Evolutionary conservation across 306 rosid species (phyloP), one percentile per base, ranked within the genome.

Genomic region (Medicago lupulina): DNA sequence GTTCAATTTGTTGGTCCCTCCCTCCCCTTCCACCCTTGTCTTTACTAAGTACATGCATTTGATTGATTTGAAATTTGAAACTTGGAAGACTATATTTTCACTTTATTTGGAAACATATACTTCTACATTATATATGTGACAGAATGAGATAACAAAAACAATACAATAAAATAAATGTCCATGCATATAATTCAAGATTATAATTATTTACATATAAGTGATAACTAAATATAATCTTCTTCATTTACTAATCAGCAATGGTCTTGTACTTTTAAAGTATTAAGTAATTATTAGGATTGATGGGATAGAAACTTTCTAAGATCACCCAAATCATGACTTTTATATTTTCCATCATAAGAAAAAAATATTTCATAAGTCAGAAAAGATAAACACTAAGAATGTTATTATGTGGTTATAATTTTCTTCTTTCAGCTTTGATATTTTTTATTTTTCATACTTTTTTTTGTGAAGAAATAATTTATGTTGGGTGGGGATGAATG

Each of bases 1-100:
- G 84, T 83, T 83, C 84, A 75, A 76, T 58, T 71, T 80, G 81
- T 71, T 80, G 84, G 84, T 39, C 87, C 79, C 87, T 46, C 84
- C 76, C 84, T 75, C 31, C 46, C 40, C 41, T 75, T 75, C 51
- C 57, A 50, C 49, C 80, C 6, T 39, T 61, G 54, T 46, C 80
- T 61, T 79, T 71, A 51, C 58, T 7, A 49, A 15, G 3, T 17
- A 9, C 8, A n/a, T 40, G 49, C 59, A 50, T 63, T 55, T 66
- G 38, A 34, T 5, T 34, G 38, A 34, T 47, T 50, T 51, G 40
- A 72, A 39, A 57, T 23, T 13, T 60, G 15, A 75, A 46, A 74
- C 39, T 64, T 51, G 15, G 55, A 57, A 73, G 2, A 5, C 62
- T 47, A 25, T 59, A 59, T 12, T 60, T 60, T 60, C 19, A 61